phyloP scores from a whole-genome alignment of 176 grass and related monocot species.

The Oryza nivara region DNA sequence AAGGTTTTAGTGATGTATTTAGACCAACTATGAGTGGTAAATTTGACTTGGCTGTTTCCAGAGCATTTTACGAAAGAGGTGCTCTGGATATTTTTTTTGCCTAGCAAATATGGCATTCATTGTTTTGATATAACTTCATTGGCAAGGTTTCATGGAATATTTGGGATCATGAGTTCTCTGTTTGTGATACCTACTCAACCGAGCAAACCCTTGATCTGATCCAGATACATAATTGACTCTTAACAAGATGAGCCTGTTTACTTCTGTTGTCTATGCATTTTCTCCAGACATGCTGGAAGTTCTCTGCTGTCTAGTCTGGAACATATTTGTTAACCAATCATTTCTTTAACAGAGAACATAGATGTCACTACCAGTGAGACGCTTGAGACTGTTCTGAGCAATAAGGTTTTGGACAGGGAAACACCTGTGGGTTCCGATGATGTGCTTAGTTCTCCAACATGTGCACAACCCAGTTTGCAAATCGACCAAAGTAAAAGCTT shows the following conservation, averaged over 20 bases:
- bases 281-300: neutral
- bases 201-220: neutral
- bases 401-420: conserved; percentile 68
- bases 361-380: conserved; percentile 50
- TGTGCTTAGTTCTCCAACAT: conserved; percentile 66
- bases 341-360: conserved; percentile 58
- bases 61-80: neutral
- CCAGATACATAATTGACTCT: neutral
- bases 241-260: neutral
- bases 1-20: neutral
- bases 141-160: conserved; percentile 5
- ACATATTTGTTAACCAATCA: conserved; percentile 25
- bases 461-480: conserved; percentile 59
- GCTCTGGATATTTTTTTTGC: neutral
- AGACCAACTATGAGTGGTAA: neutral
- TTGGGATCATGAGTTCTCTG: neutral
- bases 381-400: conserved; percentile 59
- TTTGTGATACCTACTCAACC: conserved; percentile 3
- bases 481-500: conserved; percentile 63
- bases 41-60: neutral
- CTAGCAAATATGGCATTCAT: neutral
- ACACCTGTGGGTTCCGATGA: conserved; percentile 75
- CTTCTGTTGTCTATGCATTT: neutral
- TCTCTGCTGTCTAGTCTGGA: neutral
- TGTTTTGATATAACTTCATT: conserved; percentile 33